A percentile compares a stretch with the other conserved stretches of the same genome.
Conservation (phyloP, 495 filamentous ascomycete species). For the Emericellopsis terricola region DNA sequence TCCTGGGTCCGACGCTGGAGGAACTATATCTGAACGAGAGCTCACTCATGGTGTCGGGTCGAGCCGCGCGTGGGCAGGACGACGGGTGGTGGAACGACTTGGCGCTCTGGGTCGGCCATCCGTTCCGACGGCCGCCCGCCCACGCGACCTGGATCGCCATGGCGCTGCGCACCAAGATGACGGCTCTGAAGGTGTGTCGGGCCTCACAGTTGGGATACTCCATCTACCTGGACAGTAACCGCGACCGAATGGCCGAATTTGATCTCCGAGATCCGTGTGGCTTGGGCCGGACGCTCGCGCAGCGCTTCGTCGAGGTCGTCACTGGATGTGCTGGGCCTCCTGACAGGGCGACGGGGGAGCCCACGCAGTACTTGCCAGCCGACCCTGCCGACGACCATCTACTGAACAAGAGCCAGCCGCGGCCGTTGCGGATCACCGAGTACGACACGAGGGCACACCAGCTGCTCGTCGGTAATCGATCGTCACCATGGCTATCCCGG, state of each 20-base stretch:
- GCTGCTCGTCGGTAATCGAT: slow-evolving; percentile 3
- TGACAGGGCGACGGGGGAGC: slow-evolving; percentile 1
- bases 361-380: slow-evolving; percentile 6
- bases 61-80: too few species aligned
- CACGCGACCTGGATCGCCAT: slow-evolving; percentile 9
- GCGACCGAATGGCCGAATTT: slow-evolving; percentile 1
- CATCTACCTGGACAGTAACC: slow-evolving; percentile 3
- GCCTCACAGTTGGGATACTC: slow-evolving; percentile 9
- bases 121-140: slow-evolving; percentile 6
- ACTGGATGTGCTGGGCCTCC: slow-evolving; percentile 8
- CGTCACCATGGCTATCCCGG: slow-evolving; percentile 6
- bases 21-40: slow-evolving; percentile 11
- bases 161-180: slow-evolving; percentile 5
- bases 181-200: slow-evolving; percentile 8
- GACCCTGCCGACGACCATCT: slow-evolving; percentile 5
- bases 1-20: slow-evolving; percentile 5
- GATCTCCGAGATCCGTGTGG: slow-evolving; percentile 10
- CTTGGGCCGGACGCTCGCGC: slow-evolving; percentile 5
- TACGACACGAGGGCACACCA: slow-evolving; percentile 4
- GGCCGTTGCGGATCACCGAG: slow-evolving; percentile 1
- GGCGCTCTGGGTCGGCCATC: slow-evolving; percentile 11
- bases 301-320: slow-evolving; percentile 12
- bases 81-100: slow-evolving; percentile 4
- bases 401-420: neutral
- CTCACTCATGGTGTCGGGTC: slow-evolving; percentile 9